Conservation (phyloP, 768 basidiomycete species). For the Termitomyces titanicus region DNA sequence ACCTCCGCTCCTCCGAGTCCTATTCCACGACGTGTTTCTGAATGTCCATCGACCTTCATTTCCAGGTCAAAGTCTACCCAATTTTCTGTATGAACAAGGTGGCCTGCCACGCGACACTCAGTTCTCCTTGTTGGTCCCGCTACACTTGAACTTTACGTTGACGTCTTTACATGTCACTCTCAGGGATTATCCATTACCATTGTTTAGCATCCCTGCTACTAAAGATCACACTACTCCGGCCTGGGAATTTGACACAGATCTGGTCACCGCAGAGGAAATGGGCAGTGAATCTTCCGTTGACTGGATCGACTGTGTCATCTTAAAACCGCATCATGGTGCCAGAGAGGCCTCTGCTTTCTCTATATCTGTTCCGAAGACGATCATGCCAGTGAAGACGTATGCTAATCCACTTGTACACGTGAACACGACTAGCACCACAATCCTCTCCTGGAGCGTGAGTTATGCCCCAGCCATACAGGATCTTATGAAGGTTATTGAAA, state of each 20-base stretch:
- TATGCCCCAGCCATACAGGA: constrained; percentile 86
- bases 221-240: constrained; percentile 34
- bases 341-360: constrained; percentile 50
- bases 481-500: constrained; percentile 78
- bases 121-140: constrained; percentile 79
- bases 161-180: constrained; percentile 58
- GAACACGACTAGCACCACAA: constrained; percentile 58
- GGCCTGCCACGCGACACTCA: constrained; percentile 66
- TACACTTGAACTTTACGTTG: constrained; percentile 72
- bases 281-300: constrained; percentile 62
- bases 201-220: constrained; percentile 67
- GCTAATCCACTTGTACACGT: constrained; percentile 71
- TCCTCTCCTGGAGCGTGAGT: constrained; percentile 87
- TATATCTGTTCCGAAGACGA: constrained; percentile 78
- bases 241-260: constrained; percentile 67
- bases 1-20: constrained; percentile 71
- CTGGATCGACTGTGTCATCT: constrained; percentile 67
- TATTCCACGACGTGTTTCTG: constrained; percentile 57
- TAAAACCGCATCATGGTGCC: constrained; percentile 50
- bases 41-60: constrained; percentile 60
- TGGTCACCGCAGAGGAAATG: constrained; percentile 88
- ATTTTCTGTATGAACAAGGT: constrained; percentile 59
- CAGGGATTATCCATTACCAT: constrained; percentile 86
- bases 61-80: constrained; percentile 44
- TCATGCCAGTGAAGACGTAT: constrained; percentile 95